phyloP scores from a whole-genome alignment of 768 basidiomycete species.

The Leccinum rimulosum region DNA sequence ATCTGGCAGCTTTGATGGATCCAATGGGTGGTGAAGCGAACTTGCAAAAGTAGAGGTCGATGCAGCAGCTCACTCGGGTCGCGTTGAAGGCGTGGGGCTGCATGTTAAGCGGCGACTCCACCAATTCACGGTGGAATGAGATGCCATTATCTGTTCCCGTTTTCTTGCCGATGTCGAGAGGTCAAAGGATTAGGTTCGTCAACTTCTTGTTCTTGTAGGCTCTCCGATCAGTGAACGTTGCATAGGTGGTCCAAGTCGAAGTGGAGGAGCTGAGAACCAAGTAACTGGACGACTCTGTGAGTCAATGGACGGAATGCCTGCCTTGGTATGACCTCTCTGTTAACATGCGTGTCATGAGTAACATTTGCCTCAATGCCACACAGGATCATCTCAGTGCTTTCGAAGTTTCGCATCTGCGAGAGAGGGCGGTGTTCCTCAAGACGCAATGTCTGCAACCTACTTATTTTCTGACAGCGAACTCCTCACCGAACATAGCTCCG shows the following conservation, averaged over 20 bases:
- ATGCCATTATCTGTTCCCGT: conserved; percentile 33
- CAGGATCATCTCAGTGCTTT: conserved; percentile 70
- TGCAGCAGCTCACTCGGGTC: conserved; percentile 11
- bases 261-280: no score
- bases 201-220: no score
- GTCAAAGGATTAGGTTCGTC: conserved; percentile 22
- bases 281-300: no score
- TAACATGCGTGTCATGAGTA: background rate
- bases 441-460: conserved; percentile 60
- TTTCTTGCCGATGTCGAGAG: conserved; percentile 37
- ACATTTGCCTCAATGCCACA: conserved; percentile 53
- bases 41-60: conserved; percentile 22
- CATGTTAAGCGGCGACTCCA: conserved; percentile 30
- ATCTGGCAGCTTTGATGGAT: conserved; percentile 30
- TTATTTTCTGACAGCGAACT: conserved; percentile 41
- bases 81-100: conserved; percentile 48
- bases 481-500: conserved; percentile 49
- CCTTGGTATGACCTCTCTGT: background rate
- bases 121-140: conserved; percentile 21
- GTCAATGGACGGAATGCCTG: no score
- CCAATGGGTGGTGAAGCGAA: conserved; percentile 37
- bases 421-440: conserved; percentile 51
- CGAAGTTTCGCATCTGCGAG: conserved; percentile 59
- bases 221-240: no score
- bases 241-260: no score